Percentiles rank a stretch among this genome's conserved stretches.
Conservation (phyloP, 768 basidiomycete genomes). For the Leucogyrophana mollusca region DNA sequence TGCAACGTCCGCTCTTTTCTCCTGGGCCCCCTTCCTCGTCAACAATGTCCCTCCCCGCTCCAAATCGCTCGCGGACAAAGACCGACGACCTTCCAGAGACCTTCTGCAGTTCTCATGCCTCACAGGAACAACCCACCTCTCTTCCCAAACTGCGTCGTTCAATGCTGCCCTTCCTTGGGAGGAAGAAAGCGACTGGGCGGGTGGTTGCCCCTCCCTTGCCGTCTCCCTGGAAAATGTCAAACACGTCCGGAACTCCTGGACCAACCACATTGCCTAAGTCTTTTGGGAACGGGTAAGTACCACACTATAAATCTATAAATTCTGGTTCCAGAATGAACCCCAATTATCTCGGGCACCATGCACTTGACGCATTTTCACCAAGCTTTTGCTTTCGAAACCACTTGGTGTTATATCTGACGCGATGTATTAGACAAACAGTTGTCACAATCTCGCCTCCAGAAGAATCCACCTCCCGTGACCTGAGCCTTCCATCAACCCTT, state of each 20-base stretch:
- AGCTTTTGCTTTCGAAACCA: too few relatives aligned
- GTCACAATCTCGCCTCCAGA: conserved; percentile 28
- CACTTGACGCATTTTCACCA: too few relatives aligned
- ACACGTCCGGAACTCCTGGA: conserved; percentile 11
- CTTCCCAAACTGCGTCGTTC: conserved; percentile 44
- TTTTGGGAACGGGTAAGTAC: conserved; percentile 33
- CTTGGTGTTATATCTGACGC: neutral
- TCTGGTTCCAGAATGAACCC: too few relatives aligned
- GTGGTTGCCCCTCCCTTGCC: conserved; percentile 22
- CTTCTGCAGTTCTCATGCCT: conserved; percentile 44
- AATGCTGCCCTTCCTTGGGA: conserved; percentile 53
- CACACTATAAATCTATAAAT: too few relatives aligned
- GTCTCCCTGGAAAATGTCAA: conserved; percentile 24
- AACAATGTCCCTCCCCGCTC: conserved; percentile 42
- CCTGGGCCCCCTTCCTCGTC: too few relatives aligned
- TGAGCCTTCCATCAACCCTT: conserved; percentile 23
- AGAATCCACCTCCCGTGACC: conserved; percentile 14
- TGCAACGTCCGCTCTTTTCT: too few relatives aligned
- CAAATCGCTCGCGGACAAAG: conserved; percentile 51
- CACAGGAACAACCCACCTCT: conserved; percentile 16
- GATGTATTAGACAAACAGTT: conserved; percentile 21
- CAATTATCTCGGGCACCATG: too few relatives aligned
- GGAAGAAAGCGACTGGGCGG: conserved; percentile 35
- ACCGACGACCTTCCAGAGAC: conserved; percentile 63
- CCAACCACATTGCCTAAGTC: conserved; percentile 33